Base-by-base conservation (phyloP, 2,329 filamentous ascomycete genomes). In the Neofusicoccum sp. region DNA sequence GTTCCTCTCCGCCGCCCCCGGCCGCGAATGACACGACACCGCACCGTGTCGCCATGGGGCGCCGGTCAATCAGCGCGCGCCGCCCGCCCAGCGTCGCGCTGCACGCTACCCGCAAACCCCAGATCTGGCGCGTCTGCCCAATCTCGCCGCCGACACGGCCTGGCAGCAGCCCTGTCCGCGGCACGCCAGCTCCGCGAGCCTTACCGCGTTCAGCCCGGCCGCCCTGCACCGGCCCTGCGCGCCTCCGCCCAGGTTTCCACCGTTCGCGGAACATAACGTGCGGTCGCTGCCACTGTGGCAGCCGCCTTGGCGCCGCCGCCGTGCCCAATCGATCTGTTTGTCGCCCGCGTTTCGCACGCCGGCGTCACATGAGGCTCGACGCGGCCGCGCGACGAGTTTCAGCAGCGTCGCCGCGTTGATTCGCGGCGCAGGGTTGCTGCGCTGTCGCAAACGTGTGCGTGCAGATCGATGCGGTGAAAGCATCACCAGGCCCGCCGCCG, bases 381-480 rank as follows among this genome's bases (percentile, higher is more conserved):
- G 12, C 22, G 22, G 22, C 22, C 22, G 22, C 22, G 31, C 16
- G 48, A 41, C 7, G 29, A 34, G 48, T 62, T 62, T 62, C 60
- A 62, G 60, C 45, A 45, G n/a, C 36, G 37, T 41, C 47, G 12
- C 58, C 44, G 44, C 47, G 22, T 48, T 49, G 54, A 56, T 56
- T 56, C 52, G 29, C 52, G 52, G 16, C 37, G 33, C 52, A 56
- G 52, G 54, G 54, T 58, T 50, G 59, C 59, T 61, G 44, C 37
- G 34, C 36, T 49, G 47, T 52, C 43, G 59, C 39, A 61, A 61
- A 61, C 60, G 60, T 62, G 49, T 62, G 60, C 60, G 56, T 62
- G 60, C 60, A 62, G 60, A 62, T 62, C 48, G 48, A 54, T 62
- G 60, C 60, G 60, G 60, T 62, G 60, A 62, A 54, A 60, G 56